Conservation (phyloP, 2,329 filamentous ascomycete genomes). For the Cryphonectria parasitica region DNA sequence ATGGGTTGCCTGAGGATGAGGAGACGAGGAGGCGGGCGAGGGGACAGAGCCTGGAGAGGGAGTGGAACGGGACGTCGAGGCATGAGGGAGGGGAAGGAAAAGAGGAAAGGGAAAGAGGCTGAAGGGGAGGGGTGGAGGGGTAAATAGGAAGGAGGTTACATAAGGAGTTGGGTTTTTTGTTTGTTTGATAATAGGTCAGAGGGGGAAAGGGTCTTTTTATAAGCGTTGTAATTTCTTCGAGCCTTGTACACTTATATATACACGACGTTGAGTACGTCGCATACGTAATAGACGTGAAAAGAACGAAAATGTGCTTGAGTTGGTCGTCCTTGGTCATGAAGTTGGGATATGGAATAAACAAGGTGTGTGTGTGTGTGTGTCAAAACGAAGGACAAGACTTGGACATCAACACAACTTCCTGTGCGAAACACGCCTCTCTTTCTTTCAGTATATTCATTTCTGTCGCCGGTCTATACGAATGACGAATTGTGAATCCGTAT, state of each 20-base stretch:
- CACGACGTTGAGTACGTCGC: background rate
- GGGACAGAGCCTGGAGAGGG: conserved; percentile 3
- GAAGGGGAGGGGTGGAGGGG: background rate
- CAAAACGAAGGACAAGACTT: background rate
- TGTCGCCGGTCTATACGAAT: background rate
- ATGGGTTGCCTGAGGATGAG: conserved; percentile 18
- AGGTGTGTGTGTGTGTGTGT: too few species aligned
- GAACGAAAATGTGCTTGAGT: background rate
- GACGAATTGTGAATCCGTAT: background rate
- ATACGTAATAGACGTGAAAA: background rate
- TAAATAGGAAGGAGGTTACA: background rate
- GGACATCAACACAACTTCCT: background rate
- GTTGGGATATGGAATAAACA: background rate
- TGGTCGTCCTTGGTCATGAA: background rate
- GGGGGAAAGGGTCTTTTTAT: too few species aligned
- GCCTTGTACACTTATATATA: background rate
- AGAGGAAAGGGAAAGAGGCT: background rate
- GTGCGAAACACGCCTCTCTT: background rate
- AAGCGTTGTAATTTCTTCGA: too few species aligned
- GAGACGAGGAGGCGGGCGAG: conserved; percentile 20
- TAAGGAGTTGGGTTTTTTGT: background rate
- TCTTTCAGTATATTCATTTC: background rate
- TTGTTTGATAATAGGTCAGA: too few species aligned
- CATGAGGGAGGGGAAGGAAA: background rate
- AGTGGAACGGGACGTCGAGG: background rate